Base-by-base conservation (phyloP, 805 yeast genomes). In the Brettanomyces anomalus region DNA sequence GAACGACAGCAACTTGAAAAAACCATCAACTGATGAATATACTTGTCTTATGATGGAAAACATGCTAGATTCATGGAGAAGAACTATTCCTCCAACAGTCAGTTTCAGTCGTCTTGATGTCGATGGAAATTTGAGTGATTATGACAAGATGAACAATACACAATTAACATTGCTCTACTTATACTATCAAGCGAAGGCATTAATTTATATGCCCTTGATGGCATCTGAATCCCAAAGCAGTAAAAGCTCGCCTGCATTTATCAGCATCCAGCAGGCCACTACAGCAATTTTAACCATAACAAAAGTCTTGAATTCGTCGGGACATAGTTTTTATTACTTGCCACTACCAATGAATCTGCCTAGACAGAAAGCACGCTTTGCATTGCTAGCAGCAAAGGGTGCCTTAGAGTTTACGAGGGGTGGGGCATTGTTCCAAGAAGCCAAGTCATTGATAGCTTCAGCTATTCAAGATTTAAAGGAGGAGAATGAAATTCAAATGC, bases 371-470 rank as follows among this genome's bases (percentile, higher is more conserved):
- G 77, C 85, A 3, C 65, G 87, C 39, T 71, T 80, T 48, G 69
- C 83, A 0, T 64, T 84, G 26, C 52, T 82, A 38, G 82, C 81
- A 21, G 86, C 88, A 0, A 76, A 77, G 48, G 88, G 94, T 14
- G 76, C 87, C 0, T 65, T 88, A 43, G 96, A 87, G 48, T 86
- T 85, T 56, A 79, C 85, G 2, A 77, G 85, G 56, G 87, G 88
- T 33, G 95, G 96, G 0, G 79, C 90, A 1, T 61, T 87, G 43
- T 79, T 81, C 55, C 84, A 77, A 54, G 87, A 80, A 41, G 77
- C 81, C 55, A 81, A 77, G 49, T 68, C 62, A 30, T 62, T 84
- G 39, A 61, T 87, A 38, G 60, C 67, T 17, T 72, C 66, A 26
- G 68, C 78, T 3, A 60, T 81, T 2, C 61, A 66, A 18, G 75